Conservation (phyloP, 2,329 filamentous ascomycete genomes). For the Colletotrichum cordylinicola region DNA sequence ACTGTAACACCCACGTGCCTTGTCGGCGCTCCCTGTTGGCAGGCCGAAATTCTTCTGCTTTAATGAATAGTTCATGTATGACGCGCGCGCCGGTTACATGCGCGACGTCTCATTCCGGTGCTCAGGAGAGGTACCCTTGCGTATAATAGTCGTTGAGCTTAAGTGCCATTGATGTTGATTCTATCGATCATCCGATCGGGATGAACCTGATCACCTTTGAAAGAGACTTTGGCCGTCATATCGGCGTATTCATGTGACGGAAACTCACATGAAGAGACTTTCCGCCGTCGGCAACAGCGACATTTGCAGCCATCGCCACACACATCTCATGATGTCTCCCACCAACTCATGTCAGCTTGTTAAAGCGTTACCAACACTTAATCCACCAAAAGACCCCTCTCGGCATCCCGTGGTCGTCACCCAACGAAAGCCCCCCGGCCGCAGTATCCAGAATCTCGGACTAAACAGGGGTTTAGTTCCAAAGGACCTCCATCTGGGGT, state of each 20-base stretch:
- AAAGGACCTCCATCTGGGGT: background rate
- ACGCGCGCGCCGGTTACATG: background rate
- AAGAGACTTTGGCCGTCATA: background rate
- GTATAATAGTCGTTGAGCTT: background rate
- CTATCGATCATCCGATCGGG: background rate
- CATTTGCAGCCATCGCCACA: background rate
- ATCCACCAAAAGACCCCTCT: background rate
- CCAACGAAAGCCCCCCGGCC: background rate
- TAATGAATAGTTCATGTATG: background rate
- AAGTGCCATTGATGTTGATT: background rate
- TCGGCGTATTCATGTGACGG: background rate
- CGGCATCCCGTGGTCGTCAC: background rate
- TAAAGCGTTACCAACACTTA: background rate
- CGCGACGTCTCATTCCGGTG: background rate
- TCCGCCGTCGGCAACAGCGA: background rate
- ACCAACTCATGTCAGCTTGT: background rate
- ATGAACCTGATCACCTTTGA: background rate
- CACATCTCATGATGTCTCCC: background rate
- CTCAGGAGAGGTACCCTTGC: background rate
- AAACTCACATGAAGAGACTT: background rate
- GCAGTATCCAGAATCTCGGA: background rate
- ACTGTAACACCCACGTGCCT: background rate
- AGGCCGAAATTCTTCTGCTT: background rate
- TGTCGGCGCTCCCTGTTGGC: constrained; percentile 1
- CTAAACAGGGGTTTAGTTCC: background rate